Conservation (phyloP, 352 stramenopile genomes). For the Globisporangium solare region DNA sequence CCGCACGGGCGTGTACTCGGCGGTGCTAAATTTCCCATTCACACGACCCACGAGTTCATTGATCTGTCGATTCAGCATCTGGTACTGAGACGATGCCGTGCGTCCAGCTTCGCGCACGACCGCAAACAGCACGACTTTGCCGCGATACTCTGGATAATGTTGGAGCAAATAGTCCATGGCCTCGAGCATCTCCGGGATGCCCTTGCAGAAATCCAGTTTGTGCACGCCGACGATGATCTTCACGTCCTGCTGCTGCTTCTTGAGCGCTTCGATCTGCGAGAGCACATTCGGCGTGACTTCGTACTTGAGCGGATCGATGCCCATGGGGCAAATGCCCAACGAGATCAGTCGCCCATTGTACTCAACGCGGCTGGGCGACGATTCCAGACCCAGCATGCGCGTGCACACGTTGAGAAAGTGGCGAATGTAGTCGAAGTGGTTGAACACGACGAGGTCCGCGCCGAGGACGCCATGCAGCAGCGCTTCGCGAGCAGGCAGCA, state of each 20-base stretch:
- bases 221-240: constrained; percentile 76
- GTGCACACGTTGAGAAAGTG: constrained; percentile 85
- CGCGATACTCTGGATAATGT: constrained; percentile 89
- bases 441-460: constrained; percentile 85
- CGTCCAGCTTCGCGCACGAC: constrained; percentile 83
- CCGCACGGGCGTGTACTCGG: constrained; percentile 85
- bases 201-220: constrained; percentile 82
- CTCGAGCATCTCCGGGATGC: constrained; percentile 87
- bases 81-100: constrained; percentile 64
- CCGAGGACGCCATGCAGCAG: constrained; percentile 79
- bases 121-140: constrained; percentile 91
- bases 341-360: constrained; percentile 87
- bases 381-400: constrained; percentile 84
- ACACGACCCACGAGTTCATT: constrained; percentile 88
- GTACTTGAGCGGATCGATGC: constrained; percentile 86
- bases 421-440: constrained; percentile 88
- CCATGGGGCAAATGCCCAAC: constrained; percentile 86
- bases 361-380: constrained; percentile 78
- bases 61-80: constrained; percentile 84
- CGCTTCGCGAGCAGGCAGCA: constrained; percentile 73
- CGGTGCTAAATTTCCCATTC: constrained; percentile 83
- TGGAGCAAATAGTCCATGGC: constrained; percentile 87
- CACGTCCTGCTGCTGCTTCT: constrained; percentile 57
- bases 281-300: constrained; percentile 53
- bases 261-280: constrained; percentile 41